Evolutionary conservation across 768 basidiomycete genomes (phyloP).

Genomic region (Cystobasidium ongulense): DNA sequence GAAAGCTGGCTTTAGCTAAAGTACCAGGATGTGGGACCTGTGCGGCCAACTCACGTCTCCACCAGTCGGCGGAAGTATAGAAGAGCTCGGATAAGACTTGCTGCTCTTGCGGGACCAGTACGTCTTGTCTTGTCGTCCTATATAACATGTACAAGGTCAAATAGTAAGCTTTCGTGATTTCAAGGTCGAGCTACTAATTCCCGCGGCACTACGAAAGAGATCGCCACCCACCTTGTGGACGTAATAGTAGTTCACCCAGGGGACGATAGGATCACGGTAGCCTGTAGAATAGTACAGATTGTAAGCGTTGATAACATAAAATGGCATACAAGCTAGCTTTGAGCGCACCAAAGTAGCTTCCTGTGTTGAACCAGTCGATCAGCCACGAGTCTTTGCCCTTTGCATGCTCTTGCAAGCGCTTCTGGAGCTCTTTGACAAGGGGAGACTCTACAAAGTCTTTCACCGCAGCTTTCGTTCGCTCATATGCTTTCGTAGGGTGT

Average conservation of each 20-base stretch:
- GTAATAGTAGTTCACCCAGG: conserved; percentile 91
- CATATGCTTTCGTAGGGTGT: conserved; percentile 49
- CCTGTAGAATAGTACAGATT: conserved; percentile 52
- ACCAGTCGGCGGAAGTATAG: conserved; percentile 53
- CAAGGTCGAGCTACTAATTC: background rate
- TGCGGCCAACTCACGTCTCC: conserved; percentile 56
- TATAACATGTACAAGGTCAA: conserved; percentile 40
- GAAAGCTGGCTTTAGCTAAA: too few species aligned
- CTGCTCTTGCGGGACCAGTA: conserved; percentile 38
- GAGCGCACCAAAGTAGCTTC: conserved; percentile 52
- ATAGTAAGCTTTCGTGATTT: conserved; percentile 43
- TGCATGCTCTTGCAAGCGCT: conserved; percentile 67
- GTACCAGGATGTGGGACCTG: too few species aligned
- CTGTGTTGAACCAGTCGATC: conserved; percentile 97
- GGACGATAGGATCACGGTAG: conserved; percentile 80
- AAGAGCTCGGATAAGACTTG: conserved; percentile 39
- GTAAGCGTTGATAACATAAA: background rate
- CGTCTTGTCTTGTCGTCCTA: conserved; percentile 46
- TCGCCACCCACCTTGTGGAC: conserved; percentile 65
- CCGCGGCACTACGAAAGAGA: background rate
- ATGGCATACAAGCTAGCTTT: conserved; percentile 31
- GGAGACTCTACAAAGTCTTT: conserved; percentile 63
- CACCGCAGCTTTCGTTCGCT: conserved; percentile 48
- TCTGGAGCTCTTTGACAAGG: conserved; percentile 64
- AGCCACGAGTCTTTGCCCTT: conserved; percentile 64